Evolutionary conservation across 805 yeast genomes (phyloP).

Genomic region (Kluyveromyces nonfermentans): DNA sequence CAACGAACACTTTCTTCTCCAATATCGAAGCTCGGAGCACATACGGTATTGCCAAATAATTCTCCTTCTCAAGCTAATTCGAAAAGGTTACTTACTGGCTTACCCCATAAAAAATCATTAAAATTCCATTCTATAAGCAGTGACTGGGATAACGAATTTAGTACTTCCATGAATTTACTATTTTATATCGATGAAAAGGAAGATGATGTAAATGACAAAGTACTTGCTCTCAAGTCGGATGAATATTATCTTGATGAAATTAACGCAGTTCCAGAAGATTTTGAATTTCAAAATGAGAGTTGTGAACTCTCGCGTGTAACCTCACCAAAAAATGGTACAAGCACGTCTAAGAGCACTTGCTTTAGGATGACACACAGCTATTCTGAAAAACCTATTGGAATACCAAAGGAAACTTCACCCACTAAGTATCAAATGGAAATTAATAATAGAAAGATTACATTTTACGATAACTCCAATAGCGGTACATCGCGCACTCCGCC

Average conservation of each 20-base stretch:
- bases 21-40: not conserved
- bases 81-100: not conserved
- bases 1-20: not conserved
- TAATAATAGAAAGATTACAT: slow-evolving; percentile 32
- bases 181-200: slow-evolving; percentile 29
- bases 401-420: slow-evolving; percentile 23
- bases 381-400: slow-evolving; percentile 21
- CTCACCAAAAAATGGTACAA: not conserved
- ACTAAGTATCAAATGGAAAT: slow-evolving; percentile 30
- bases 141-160: slow-evolving; percentile 31
- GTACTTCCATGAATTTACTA: slow-evolving; percentile 24
- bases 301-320: slow-evolving; percentile 4
- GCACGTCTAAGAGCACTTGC: slow-evolving; percentile 3
- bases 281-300: slow-evolving; percentile 25
- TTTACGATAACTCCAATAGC: slow-evolving; percentile 21
- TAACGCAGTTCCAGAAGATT: slow-evolving; percentile 40
- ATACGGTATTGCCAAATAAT: not conserved
- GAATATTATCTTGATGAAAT: slow-evolving; percentile 43
- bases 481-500: slow-evolving; percentile 1
- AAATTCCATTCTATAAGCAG: slow-evolving; percentile 34
- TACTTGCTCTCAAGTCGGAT: slow-evolving; percentile 17
- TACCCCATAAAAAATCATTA: slow-evolving; percentile 13
- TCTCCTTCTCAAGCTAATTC: not conserved
- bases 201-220: slow-evolving; percentile 25
- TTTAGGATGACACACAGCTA: slow-evolving; percentile 27